Conservation (phyloP, 2,329 filamentous ascomycete genomes). For the Phyllosticta ampelicida region DNA sequence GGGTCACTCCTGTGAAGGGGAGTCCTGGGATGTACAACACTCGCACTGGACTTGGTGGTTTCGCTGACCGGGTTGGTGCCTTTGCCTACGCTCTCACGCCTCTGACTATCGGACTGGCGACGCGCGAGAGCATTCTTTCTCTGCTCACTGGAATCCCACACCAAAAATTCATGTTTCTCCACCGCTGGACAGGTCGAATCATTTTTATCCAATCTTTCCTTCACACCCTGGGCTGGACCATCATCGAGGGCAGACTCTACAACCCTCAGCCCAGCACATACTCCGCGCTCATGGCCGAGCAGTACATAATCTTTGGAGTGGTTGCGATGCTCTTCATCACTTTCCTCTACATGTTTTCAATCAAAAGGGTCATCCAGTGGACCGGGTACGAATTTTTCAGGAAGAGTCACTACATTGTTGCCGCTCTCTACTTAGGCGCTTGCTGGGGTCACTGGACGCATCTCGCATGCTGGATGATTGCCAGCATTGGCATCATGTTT, state of each 20-base stretch:
- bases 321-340: slow-evolving; percentile 56
- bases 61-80: slow-evolving; percentile 57
- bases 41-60: slow-evolving; percentile 55
- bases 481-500: slow-evolving; percentile 53
- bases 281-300: slow-evolving; percentile 47
- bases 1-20: slow-evolving; percentile 57
- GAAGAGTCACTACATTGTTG: slow-evolving; percentile 62
- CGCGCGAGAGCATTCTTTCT: slow-evolving; percentile 58
- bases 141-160: slow-evolving; percentile 63
- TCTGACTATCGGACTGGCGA: slow-evolving; percentile 55
- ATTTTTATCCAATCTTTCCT: slow-evolving; percentile 57
- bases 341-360: slow-evolving; percentile 50
- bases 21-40: slow-evolving; percentile 48
- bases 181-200: slow-evolving; percentile 65
- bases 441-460: slow-evolving; percentile 66
- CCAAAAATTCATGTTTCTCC: slow-evolving; percentile 67
- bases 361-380: slow-evolving; percentile 47
- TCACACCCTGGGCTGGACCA: slow-evolving; percentile 61
- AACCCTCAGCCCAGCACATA: slow-evolving; percentile 57
- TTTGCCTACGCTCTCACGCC: slow-evolving; percentile 66
- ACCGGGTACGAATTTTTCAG: slow-evolving; percentile 72
- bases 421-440: slow-evolving; percentile 63
- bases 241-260: slow-evolving; percentile 57
- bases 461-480: slow-evolving; percentile 57
- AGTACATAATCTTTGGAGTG: slow-evolving; percentile 64